These are phyloP conservation scores for Hippophae gyantsensis DNA, from an alignment of 306 rosid species.

Conservation along the genomic window DNA sequence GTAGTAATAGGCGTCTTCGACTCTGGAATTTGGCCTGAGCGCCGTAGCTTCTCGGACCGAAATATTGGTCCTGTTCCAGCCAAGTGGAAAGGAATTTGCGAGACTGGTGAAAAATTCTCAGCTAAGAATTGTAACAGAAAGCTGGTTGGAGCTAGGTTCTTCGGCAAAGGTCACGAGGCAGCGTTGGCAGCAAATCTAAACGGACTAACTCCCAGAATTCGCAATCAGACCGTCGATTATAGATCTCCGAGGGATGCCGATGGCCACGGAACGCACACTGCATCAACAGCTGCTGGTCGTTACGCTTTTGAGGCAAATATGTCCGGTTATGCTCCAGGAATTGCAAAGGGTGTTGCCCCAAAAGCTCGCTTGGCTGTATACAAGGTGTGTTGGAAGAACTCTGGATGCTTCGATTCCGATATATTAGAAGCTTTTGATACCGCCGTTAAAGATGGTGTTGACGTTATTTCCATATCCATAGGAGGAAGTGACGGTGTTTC, in stretches of 20 bases:
- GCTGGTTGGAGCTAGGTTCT: conserved; percentile 69
- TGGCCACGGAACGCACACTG: conserved; percentile 94
- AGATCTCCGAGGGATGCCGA: conserved; percentile 89
- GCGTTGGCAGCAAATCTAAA: conserved; percentile 20
- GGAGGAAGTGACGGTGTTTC: conserved; percentile 81
- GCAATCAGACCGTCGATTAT: conserved; percentile 62
- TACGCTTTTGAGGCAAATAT: conserved; percentile 59
- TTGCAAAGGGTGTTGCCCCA: conserved; percentile 85
- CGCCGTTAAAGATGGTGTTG: conserved; percentile 74
- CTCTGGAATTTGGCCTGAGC: conserved; percentile 73
- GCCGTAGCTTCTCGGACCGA: conserved; percentile 65
- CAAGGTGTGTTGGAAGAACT: conserved; percentile 82
- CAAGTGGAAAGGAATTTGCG: conserved; percentile 76
- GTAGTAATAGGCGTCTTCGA: conserved; percentile 72
- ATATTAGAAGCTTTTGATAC: conserved; percentile 68
- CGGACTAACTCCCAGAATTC: conserved; percentile 35
- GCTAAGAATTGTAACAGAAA: conserved; percentile 52
- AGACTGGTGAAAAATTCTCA: conserved; percentile 48
- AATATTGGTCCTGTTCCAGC: conserved; percentile 66
- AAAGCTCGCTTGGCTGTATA: conserved; percentile 71
- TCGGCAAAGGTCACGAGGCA: conserved; percentile 72
- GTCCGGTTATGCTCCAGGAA: conserved; percentile 76
- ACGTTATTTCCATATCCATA: conserved; percentile 71
- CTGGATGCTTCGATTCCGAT: conserved; percentile 85
- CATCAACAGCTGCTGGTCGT: conserved; percentile 77